Conservation (phyloP, 345 rosid genomes). For the Draba incana region DNA sequence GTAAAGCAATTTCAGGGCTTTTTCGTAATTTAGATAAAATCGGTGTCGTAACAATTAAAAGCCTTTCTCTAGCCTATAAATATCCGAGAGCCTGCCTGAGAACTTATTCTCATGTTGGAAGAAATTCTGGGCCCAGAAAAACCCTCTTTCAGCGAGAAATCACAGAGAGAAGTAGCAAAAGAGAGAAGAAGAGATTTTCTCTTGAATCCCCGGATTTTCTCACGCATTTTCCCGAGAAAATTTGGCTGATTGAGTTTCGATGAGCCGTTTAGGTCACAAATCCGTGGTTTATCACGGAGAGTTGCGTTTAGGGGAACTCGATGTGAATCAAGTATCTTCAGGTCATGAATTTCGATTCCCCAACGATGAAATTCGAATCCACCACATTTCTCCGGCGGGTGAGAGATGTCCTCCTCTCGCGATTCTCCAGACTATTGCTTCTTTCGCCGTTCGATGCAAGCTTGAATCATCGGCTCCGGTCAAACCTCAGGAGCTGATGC, state of each 20-base stretch:
- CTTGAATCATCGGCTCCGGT: conserved; percentile 71
- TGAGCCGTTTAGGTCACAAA: conserved; percentile 87
- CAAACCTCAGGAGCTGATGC: conserved; percentile 68
- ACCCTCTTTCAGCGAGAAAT: conserved; percentile 29
- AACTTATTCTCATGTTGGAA: background rate
- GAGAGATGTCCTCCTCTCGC: conserved; percentile 96
- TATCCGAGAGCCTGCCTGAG: background rate
- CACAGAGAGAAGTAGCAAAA: conserved; percentile 20
- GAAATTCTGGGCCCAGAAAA: conserved; percentile 26
- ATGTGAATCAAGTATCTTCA: conserved; percentile 52
- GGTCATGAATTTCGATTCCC: conserved; percentile 75
- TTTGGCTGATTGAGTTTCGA: conserved; percentile 33
- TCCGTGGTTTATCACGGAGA: conserved; percentile 85
- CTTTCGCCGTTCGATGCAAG: conserved; percentile 85
- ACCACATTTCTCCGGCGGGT: conserved; percentile 64
- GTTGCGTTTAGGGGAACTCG: conserved; percentile 76
- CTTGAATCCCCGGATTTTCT: conserved; percentile 26
- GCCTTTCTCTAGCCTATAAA: conserved; percentile 46
- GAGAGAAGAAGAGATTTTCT: conserved; percentile 1
- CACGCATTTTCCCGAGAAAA: conserved; percentile 34
- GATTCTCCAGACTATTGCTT: conserved; percentile 79
- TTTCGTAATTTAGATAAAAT: conserved; percentile 42
- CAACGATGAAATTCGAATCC: conserved; percentile 89
- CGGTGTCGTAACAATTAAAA: conserved; percentile 7
- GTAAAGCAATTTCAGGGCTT: conserved; percentile 26